Conservation (phyloP, 1,139 yeast genomes). For the Geotrichum carabidarum region DNA sequence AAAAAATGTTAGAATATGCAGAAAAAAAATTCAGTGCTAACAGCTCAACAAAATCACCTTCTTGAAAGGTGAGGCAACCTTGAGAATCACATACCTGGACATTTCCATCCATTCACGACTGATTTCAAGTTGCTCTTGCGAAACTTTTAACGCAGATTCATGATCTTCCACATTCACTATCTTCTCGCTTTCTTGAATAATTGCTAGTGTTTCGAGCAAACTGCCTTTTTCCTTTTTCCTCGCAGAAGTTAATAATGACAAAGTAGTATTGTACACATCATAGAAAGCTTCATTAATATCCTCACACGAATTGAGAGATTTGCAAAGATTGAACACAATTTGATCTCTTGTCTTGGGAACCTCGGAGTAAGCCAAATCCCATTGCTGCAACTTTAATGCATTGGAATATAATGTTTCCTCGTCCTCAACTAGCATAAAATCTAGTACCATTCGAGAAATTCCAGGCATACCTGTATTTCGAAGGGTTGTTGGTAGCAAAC, state of each 20-base stretch:
- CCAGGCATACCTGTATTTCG: constrained; percentile 17
- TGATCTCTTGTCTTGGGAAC: constrained; percentile 39
- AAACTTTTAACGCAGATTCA: not conserved
- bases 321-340: constrained; percentile 40
- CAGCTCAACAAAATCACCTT: no score
- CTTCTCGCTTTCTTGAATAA: constrained; percentile 17
- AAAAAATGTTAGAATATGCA: not conserved
- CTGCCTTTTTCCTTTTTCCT: not conserved
- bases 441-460: constrained; percentile 16
- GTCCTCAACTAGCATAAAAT: constrained; percentile 7
- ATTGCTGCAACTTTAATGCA: constrained; percentile 61
- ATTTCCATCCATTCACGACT: constrained; percentile 12
- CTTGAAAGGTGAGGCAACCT: no score
- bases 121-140: not conserved
- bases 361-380: constrained; percentile 53
- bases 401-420: constrained; percentile 13
- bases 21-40: no score
- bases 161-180: constrained; percentile 9
- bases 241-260: constrained; percentile 1
- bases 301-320: constrained; percentile 2
- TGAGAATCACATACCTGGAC: constrained; percentile 8
- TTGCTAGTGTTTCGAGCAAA: constrained; percentile 11
- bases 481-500: constrained; percentile 10
- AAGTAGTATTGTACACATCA: constrained; percentile 9
- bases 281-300: constrained; percentile 1